phyloP scores from a whole-genome alignment of 768 basidiomycete species.

The Xerocomellus chrysenteron region DNA sequence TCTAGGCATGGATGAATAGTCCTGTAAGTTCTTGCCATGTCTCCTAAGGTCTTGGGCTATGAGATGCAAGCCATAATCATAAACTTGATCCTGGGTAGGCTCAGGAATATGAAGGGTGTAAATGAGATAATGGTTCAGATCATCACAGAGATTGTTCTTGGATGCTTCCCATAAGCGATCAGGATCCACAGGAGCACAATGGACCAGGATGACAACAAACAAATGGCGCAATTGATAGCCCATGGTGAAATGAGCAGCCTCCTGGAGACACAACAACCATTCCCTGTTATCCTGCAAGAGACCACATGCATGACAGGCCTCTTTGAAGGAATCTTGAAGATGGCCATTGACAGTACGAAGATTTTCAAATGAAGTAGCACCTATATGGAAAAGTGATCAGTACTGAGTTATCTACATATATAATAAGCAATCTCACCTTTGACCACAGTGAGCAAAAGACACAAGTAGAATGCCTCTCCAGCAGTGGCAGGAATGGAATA shows the following conservation, averaged over 20 bases:
- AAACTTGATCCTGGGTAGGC: neutral
- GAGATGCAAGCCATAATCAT: neutral
- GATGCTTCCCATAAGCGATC: neutral
- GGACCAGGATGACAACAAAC: neutral
- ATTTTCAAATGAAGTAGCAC: neutral
- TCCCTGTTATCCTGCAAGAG: constrained; percentile 50
- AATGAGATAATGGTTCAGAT: neutral
- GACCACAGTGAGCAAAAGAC: neutral
- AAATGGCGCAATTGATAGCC: neutral
- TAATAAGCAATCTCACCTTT: neutral
- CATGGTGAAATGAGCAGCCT: constrained; percentile 27
- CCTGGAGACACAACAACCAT: constrained; percentile 41
- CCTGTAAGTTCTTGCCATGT: neutral
- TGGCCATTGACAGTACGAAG: constrained; percentile 1
- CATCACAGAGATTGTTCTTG: constrained; percentile 3
- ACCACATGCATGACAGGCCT: constrained; percentile 40
- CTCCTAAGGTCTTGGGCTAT: neutral
- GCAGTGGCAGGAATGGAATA: neutral
- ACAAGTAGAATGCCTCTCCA: neutral
- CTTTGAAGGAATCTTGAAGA: constrained; percentile 33
- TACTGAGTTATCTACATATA: no score
- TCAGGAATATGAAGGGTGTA: neutral
- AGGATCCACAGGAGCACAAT: constrained; percentile 29
- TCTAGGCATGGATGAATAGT: neutral
- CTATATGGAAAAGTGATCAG: neutral